Percentiles rank a stretch among this genome's conserved stretches.
phyloP scores from a whole-genome alignment of 495 filamentous ascomycete genomes.

The Xylaria scruposa region DNA sequence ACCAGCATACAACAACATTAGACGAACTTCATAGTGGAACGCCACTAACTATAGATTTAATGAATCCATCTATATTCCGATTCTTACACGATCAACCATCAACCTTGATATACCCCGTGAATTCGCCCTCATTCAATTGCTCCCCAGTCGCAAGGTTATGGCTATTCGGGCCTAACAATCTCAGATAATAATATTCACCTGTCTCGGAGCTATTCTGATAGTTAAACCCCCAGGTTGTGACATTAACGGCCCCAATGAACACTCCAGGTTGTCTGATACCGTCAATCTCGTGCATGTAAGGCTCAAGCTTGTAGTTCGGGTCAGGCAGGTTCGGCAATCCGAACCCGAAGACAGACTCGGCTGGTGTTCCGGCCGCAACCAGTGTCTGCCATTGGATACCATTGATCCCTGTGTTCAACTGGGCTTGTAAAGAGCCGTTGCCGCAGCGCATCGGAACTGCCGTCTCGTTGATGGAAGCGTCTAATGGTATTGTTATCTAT shows the following conservation, averaged over 20 bases:
- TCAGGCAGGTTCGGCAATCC: conserved; percentile 34
- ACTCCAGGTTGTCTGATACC: conserved; percentile 25
- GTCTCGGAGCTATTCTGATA: conserved; percentile 35
- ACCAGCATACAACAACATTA: not conserved
- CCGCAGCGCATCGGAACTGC: conserved; percentile 28
- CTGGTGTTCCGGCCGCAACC: conserved; percentile 34
- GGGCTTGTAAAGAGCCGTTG: conserved; percentile 30
- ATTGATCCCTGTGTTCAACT: conserved; percentile 28
- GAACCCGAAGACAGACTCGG: conserved; percentile 36
- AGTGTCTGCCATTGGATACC: conserved; percentile 33
- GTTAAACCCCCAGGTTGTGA: conserved; percentile 37
- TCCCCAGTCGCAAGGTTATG: conserved; percentile 32
- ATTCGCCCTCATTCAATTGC: conserved; percentile 33
- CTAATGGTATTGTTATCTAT: conserved; percentile 32
- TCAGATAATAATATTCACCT: conserved; percentile 34
- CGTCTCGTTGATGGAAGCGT: conserved; percentile 22
- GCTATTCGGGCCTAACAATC: conserved; percentile 31
- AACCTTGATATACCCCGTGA: conserved; percentile 34
- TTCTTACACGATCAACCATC: not conserved
- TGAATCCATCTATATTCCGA: not conserved
- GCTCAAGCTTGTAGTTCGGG: conserved; percentile 34
- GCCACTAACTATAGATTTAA: not conserved
- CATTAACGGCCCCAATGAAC: conserved; percentile 34
- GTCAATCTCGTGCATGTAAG: conserved; percentile 32
- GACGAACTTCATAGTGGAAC: not conserved